Base-by-base conservation (phyloP, 345 rosid genomes). In the Crucihimalaya himalaica region DNA sequence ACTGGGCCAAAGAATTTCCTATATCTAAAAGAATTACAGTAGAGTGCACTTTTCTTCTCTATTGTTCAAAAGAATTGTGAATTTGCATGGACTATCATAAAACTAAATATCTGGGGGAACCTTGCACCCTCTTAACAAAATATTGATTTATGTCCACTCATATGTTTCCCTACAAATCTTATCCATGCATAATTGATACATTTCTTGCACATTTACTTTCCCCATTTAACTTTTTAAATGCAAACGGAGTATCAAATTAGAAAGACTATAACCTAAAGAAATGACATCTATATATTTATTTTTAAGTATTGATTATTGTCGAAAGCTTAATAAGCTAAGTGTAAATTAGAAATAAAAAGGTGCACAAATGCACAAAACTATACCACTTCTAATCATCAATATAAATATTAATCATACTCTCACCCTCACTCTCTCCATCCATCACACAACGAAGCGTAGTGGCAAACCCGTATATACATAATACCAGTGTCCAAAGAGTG, bases 401-500 rank as follows among this genome's bases (percentile, higher is more conserved):
- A 37, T 52, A 66, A n/a, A 66, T 31, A 42, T 19, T 14, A 69
- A 29, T 40, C 43, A 39, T 27, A 37, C 5, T 52, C 43, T 37
- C 51, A 8, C 52, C 18, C 57, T 20, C 62, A 2, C 45, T 23
- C 53, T 27, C 61, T 51, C 61, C 35, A 73, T 19, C 52, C 35
- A 59, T 16, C 29, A 20, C 40, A 8, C 11, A 28, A 40, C 15
- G 13, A 70, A 58, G 11, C 21, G 13, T 21, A 70, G 59, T 59
- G 74, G 74, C 67, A 72, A 61, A 61, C 3, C 4, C 62, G 75
- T 62, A 72, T 39, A 72, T 55, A 68, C 6, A n/a, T 1, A 37
- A 10, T 15, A 25, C 16, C 21, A 34, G 66, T 74, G 78, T 9
- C 78, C 19, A 74, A 57, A 66, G 73, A 74, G 39, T 74, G 78